Base-by-base conservation (phyloP, 495 filamentous ascomycete species). In the Penicillium argentinense region DNA sequence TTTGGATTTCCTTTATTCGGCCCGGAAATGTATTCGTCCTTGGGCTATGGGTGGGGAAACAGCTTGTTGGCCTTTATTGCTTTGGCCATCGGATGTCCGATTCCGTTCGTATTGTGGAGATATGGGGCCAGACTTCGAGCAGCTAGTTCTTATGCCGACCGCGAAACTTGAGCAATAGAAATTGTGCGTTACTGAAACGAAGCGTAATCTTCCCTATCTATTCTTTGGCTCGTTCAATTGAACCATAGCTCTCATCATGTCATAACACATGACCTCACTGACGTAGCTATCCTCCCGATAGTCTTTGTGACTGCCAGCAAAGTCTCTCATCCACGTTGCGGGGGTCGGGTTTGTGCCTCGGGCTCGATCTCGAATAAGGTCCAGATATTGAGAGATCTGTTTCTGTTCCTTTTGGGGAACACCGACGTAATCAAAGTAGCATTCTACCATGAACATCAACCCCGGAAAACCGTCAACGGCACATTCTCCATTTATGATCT, bases 361-460 rank as follows among this genome's bases (percentile, higher is more conserved):
- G 2, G 90, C 89, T n/a, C 90, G 71, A 67, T 84, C 84, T 28
- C 81, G 75, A 54, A 96, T 89, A 42, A 96, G 70, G 24, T 81
- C 78, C 9, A 96, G 74, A 57, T 95, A 96, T 11, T 78, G 72
- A 2, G 81, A 81, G 0, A 95, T 69, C 42, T 86, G 81, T 64
- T 88, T 93, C 9, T 87, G 76, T 7, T 89, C 93, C 60, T 80
- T 73, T 24, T 92, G 81, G 56, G 91, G 86, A 8, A 95, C 79
- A 62, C 92, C 91, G 57, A 93, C 80, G 43, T 80, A 82, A 62
- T 92, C 83, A 39, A 96, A 79, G 57, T 95, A 96, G 32, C 73
- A 83, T 66, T 92, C 87, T 14, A 96, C 88, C 14, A 96, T 76
- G 4, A 90, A 87, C 37, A 96, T 85, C 3, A 96, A 72, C 5